Percentiles rank a stretch among this genome's conserved stretches.
Evolutionary conservation across 2,329 filamentous ascomycete species (phyloP).

Genomic region (Sarocladium brachiariae): DNA sequence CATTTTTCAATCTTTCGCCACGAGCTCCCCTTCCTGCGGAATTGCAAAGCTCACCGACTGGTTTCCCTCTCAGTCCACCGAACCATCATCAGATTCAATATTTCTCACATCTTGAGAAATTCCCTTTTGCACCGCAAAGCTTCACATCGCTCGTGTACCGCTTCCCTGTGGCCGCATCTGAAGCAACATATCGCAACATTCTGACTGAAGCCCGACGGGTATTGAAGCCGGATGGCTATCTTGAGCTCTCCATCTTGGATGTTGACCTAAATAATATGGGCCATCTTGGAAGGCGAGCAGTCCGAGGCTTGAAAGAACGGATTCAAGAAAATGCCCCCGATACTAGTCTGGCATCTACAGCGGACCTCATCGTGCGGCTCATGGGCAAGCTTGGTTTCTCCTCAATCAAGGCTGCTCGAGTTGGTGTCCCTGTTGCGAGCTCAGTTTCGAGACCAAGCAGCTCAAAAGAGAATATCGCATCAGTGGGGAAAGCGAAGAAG

Average conservation of each 20-base stretch:
- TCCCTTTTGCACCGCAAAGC: slow-evolving; percentile 69
- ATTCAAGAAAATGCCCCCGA: slow-evolving; percentile 56
- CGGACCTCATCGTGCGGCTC: slow-evolving; percentile 56
- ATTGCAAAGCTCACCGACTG: slow-evolving; percentile 31
- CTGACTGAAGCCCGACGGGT: slow-evolving; percentile 71
- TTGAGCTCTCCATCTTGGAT: slow-evolving; percentile 74
- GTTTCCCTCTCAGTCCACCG: slow-evolving; percentile 49
- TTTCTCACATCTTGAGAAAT: slow-evolving; percentile 52
- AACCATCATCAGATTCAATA: slow-evolving; percentile 75
- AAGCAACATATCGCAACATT: slow-evolving; percentile 62
- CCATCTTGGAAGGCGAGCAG: slow-evolving; percentile 57
- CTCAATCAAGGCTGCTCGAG: slow-evolving; percentile 67
- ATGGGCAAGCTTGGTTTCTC: slow-evolving; percentile 64
- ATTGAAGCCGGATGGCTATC: slow-evolving; percentile 67
- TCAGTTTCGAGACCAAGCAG: slow-evolving; percentile 25
- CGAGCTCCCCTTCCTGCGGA: slow-evolving; percentile 44
- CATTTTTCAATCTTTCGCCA: slow-evolving; percentile 69
- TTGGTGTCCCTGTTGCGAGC: slow-evolving; percentile 67
- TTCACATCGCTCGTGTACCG: slow-evolving; percentile 72
- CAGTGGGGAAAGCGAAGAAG: slow-evolving; percentile 20
- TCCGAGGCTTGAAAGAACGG: slow-evolving; percentile 65
- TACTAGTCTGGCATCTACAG: slow-evolving; percentile 52
- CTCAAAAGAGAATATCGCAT: background rate
- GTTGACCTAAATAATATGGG: slow-evolving; percentile 81
- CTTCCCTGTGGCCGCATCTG: slow-evolving; percentile 64